Evolutionary conservation across 176 grass and related monocot genomes (phyloP), one percentile per base, ranked within the genome.

Genomic region (Triticum monococcum): DNA sequence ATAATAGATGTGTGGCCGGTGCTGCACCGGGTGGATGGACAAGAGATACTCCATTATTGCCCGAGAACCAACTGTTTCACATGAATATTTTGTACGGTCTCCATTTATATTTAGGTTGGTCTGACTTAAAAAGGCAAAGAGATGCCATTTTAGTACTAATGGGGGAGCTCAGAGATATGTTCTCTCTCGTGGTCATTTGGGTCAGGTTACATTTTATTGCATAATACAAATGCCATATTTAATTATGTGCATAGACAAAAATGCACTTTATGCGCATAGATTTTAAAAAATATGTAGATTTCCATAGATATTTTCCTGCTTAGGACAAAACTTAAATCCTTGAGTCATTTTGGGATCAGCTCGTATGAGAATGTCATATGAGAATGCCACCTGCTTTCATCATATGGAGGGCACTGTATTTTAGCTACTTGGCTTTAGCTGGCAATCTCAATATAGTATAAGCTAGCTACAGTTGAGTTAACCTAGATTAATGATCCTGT

Each of bases 11-110:
- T 81, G 40, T 89, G 68, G 85, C 28, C 54, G 74, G 8, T 56
- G 74, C 12, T 81, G 62, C 84, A 84, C 32, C 66, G 65, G 50
- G 75, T 81, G 88, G 38, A 81, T 78, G 71, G 48, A 84, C 25
- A 87, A 87, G 69, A 38, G 64, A 77, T 72, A 68, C 64, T 81
- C 69, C 77, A 92, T 86, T 54, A 85, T 90, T 92, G 81, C 82
- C 79, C 25, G 12, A 56, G 18, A 77, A 81, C 69, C 18, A 74
- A 80, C 59, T 59, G 77, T 46, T 65, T 77, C 84, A 90, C 54
- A 83, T 74, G 79, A 79, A 64, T 79, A 78, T 82, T 82, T 54
- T 79, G 87, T 89, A 85, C 70, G 81, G 23, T 87, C 12, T 60
- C 79, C 63, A 76, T 80, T 89, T 92, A 30, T 79, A 84, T 86